Base-by-base conservation (phyloP, 371 early-diverging fungal genomes). In the Furculomyces boomerangus region DNA sequence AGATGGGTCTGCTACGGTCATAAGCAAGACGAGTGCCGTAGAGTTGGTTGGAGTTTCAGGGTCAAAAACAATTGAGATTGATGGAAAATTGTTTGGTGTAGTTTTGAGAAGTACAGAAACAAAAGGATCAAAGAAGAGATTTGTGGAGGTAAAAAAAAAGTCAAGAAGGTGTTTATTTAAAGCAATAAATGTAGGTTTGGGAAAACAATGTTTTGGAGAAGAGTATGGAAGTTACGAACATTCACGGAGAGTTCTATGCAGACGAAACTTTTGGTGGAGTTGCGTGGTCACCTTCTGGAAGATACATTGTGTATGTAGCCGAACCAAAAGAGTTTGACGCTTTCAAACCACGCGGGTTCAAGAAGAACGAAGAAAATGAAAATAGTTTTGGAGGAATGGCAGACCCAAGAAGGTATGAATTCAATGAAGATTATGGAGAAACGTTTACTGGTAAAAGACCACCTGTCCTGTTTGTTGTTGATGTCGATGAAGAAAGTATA, bases 181-280 rank as follows among this genome's bases (percentile, higher is more conserved):
- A 37, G 59, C 45, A 24, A 8, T 8, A 22, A 18, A 22, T 22
- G 2, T 49, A 79, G 69, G 60, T 78, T 25, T 79, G 75, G 74
- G 56, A 65, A 20, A 58, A 63, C 13, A 70, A 67, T 20, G 52
- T 53, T 7, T 62, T 79, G 26, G 53, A 58, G 20, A 65, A 65
- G 37, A 57, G 63, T 16, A 59, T 72, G 53, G 76, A 79, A 18
- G 78, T 80, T 26, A 70, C 78, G 3, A 61, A 68, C 24, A 43
- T 56, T 30, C 82, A 82, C 39, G 81, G 77, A 22, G 71, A 68
- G 26, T 81, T 83, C 57, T 83, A 78, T 54, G 57, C 65, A 8
- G 81, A 83, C 30, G 50, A 70, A 45, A 71, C 75, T 1, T 81
- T 83, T 62, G 82, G 84, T 13, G 58, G 68, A 7, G 53, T 83